A percentile compares a stretch with the other conserved stretches of the same genome.
Conservation (phyloP, 2,329 filamentous ascomycete species). For the Fusarium duplospermum region DNA sequence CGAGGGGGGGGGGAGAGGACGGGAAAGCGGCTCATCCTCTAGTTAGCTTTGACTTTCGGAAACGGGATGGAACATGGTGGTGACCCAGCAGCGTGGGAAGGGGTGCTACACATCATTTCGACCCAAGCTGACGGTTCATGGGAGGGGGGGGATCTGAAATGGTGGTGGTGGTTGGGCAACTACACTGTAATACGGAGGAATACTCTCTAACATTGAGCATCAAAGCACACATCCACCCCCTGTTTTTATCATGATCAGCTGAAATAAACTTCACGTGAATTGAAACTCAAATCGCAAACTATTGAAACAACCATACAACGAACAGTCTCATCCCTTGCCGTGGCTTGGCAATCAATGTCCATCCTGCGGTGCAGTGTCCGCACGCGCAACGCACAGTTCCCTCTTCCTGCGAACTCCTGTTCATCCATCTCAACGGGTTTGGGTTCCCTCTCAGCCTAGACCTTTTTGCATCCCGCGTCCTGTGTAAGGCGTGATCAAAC, state of each 20-base stretch:
- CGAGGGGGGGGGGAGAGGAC: no score
- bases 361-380: neutral
- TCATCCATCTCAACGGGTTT: neutral
- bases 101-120: neutral
- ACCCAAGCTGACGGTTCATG: slow-evolving; percentile 3
- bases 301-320: neutral
- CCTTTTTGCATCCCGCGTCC: neutral
- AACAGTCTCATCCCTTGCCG: neutral
- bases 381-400: neutral
- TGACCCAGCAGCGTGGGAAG: slow-evolving; percentile 8
- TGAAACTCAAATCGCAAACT: neutral
- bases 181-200: slow-evolving; percentile 12
- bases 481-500: neutral
- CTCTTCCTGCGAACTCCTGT: neutral
- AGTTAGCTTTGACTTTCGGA: neutral
- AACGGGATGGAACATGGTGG: slow-evolving; percentile 6
- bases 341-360: neutral
- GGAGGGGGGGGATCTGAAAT: neutral
- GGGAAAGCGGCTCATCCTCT: neutral
- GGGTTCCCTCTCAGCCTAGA: neutral
- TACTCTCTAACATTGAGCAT: neutral
- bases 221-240: neutral
- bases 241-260: neutral
- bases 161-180: neutral
- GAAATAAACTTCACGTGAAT: slow-evolving; percentile 17